Evolutionary conservation across 208 protist genomes (phyloP).

Genomic region (Crithidia thermophila): DNA sequence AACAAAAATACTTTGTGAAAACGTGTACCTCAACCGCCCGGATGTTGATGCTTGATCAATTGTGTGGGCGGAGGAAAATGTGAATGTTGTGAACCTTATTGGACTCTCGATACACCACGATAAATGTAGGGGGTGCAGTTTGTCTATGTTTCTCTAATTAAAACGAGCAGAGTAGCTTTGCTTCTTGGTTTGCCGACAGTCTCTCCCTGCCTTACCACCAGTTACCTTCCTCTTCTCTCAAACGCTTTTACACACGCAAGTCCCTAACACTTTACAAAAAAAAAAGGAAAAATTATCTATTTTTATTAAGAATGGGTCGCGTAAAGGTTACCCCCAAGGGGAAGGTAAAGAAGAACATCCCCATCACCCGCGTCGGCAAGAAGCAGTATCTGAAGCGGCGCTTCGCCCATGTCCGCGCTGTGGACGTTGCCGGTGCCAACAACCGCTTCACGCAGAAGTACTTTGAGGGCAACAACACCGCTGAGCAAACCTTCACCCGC

Average conservation of each 20-base stretch:
- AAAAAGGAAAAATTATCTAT: background rate
- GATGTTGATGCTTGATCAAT: no score
- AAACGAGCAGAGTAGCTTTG: no score
- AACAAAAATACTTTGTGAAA: conserved; percentile 73
- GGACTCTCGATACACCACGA: no score
- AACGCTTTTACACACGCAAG: no score
- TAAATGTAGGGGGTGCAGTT: no score
- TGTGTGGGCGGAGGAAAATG: no score
- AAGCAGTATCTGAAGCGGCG: conserved; percentile 87
- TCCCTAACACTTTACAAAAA: no score
- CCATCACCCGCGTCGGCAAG: conserved; percentile 84
- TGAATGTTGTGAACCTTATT: no score
- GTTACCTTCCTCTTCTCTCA: no score
- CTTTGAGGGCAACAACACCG: conserved; percentile 61
- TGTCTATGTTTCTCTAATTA: no score
- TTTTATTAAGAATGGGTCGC: conserved; percentile 54
- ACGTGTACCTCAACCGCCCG: background rate
- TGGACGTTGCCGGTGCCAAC: conserved; percentile 75
- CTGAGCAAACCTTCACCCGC: conserved; percentile 76
- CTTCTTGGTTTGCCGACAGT: no score
- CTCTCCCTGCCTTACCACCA: no score
- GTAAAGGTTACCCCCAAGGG: conserved; percentile 80
- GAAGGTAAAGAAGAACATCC: conserved; percentile 87
- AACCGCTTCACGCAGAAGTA: conserved; percentile 87
- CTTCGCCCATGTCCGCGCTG: conserved; percentile 73